Conservation (phyloP, 306 rosid species). For the Delonix regia region DNA sequence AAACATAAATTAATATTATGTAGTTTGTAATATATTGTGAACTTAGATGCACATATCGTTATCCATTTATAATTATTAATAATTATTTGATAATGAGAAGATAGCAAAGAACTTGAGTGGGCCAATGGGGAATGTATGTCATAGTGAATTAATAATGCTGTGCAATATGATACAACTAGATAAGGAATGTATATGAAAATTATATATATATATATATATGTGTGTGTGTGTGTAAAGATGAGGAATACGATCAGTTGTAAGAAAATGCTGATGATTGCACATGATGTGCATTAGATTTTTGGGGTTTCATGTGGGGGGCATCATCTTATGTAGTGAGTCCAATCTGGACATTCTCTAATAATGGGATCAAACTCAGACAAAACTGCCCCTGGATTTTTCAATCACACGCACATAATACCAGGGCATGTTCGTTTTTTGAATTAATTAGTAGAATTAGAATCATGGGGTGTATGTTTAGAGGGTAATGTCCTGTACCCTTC, state of each 20-base stretch:
- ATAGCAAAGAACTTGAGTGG: constrained; percentile 24
- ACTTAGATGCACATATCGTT: neutral
- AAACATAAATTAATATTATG: too few species aligned
- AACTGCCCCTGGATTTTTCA: constrained; percentile 23
- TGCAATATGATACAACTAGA: constrained; percentile 36
- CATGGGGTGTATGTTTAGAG: neutral
- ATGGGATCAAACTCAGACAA: constrained; percentile 28
- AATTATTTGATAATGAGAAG: neutral
- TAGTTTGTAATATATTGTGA: neutral
- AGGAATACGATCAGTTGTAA: constrained; percentile 22
- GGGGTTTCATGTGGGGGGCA: constrained; percentile 49
- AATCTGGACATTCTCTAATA: constrained; percentile 49
- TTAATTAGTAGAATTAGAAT: constrained; percentile 4
- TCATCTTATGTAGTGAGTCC: constrained; percentile 19
- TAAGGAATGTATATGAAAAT: constrained; percentile 43
- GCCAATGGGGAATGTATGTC: constrained; percentile 42
- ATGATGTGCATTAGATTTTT: constrained; percentile 39
- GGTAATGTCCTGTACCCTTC: constrained; percentile 43
- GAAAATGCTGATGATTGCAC: constrained; percentile 46
- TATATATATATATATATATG: too few species aligned
- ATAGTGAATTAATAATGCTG: constrained; percentile 22
- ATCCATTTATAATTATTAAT: neutral
- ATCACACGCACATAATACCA: neutral
- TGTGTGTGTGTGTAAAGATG: constrained; percentile 25
- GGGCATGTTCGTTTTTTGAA: constrained; percentile 36